Conservation (phyloP, 83 land plant species). For the Thuja plicata region DNA sequence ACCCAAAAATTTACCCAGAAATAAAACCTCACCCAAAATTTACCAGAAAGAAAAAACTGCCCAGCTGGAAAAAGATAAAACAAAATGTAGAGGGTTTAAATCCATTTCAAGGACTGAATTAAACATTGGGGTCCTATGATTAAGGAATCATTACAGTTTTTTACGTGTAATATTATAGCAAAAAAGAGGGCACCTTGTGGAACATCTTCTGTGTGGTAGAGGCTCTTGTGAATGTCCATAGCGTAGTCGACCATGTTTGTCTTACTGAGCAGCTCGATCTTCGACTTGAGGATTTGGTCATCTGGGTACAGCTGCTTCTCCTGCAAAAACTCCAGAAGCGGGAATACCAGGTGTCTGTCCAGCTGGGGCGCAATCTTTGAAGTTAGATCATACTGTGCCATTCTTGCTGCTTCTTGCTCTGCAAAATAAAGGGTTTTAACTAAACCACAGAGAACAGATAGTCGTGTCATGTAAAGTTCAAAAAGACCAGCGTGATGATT, state of each 20-base stretch:
- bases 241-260: slow-evolving; percentile 99
- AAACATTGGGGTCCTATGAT: not conserved
- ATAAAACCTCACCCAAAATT: too few species aligned
- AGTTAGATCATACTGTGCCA: slow-evolving; percentile 87
- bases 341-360: slow-evolving; percentile 93
- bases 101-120: too few species aligned
- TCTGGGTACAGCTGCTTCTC: slow-evolving; percentile 78
- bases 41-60: too few species aligned
- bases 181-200: slow-evolving; percentile 64
- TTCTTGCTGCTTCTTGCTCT: slow-evolving; percentile 14
- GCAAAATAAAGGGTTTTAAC: not conserved
- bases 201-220: slow-evolving; percentile 91
- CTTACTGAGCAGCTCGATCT: slow-evolving; percentile 89
- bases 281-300: slow-evolving; percentile 90
- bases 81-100: too few species aligned
- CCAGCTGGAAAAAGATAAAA: too few species aligned
- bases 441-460: too few species aligned
- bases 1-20: too few species aligned
- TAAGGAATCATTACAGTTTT: not conserved
- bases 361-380: slow-evolving; percentile 76
- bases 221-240: slow-evolving; percentile 95
- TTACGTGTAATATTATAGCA: not conserved
- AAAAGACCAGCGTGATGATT: too few species aligned
- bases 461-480: too few species aligned
- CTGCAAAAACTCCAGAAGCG: slow-evolving; percentile 91